A percentile compares a stretch with the other conserved stretches of the same genome.
phyloP scores from a whole-genome alignment of 2,329 filamentous ascomycete species.

The Esteya vermicola region DNA sequence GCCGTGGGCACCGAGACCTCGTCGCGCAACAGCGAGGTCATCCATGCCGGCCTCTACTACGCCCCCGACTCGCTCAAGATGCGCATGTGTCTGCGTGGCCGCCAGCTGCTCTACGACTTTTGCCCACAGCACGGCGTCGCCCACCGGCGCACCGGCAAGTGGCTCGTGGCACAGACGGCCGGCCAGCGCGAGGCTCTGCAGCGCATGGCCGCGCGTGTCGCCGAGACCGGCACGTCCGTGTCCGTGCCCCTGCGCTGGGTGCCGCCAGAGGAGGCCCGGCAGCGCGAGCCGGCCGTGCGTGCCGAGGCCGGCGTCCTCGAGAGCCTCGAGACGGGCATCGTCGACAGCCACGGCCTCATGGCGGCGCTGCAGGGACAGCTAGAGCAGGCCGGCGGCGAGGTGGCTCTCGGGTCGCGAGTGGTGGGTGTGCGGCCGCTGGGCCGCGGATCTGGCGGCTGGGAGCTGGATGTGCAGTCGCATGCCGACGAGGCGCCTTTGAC shows the following conservation, averaged over 20 bases:
- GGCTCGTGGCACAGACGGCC: conserved; percentile 79
- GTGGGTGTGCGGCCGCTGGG: conserved; percentile 37
- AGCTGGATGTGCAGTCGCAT: conserved; percentile 34
- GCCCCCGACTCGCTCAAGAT: conserved; percentile 66
- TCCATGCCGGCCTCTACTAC: conserved; percentile 93
- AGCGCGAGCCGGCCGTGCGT: conserved; percentile 60
- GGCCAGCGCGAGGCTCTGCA: conserved; percentile 52
- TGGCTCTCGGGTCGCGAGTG: conserved; percentile 57
- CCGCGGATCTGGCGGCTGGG: conserved; percentile 50
- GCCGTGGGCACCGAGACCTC: conserved; percentile 73
- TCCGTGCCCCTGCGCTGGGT: conserved; percentile 53
- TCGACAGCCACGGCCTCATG: conserved; percentile 83
- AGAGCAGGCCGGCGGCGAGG: conserved; percentile 60
- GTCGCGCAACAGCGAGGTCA: conserved; percentile 86
- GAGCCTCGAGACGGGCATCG: conserved; percentile 73
- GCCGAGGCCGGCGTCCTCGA: conserved; percentile 66
- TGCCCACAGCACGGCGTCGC: conserved; percentile 55
- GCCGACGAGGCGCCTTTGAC: conserved; percentile 12
- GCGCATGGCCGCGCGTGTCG: conserved; percentile 31
- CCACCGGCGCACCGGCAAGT: conserved; percentile 70
- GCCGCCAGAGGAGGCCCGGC: conserved; percentile 40
- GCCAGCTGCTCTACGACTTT: conserved; percentile 62
- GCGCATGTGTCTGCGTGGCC: conserved; percentile 64
- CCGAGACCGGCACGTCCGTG: conserved; percentile 15
- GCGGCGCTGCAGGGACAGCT: conserved; percentile 61